phyloP scores from a whole-genome alignment of 768 basidiomycete genomes.

The Sporobolomyces roseus region DNA sequence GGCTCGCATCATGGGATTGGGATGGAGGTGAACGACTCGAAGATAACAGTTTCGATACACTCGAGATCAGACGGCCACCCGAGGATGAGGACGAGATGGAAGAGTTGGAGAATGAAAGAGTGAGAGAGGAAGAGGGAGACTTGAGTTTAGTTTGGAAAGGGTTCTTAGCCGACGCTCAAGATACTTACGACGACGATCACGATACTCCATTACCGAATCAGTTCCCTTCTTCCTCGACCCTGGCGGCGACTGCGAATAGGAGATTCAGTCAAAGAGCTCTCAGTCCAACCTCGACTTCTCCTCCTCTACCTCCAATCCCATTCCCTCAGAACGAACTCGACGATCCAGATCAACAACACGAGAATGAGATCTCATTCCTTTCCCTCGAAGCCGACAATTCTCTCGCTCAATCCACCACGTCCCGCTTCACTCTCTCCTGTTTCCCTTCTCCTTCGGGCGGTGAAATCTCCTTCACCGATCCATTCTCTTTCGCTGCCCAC shows the following conservation, averaged over 20 bases:
- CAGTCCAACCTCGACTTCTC: slow-evolving; percentile 3
- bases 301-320: slow-evolving; percentile 4
- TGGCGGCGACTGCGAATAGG: too few species aligned
- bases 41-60: not conserved
- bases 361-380: not conserved
- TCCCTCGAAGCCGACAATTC: slow-evolving; percentile 7
- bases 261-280: too few species aligned
- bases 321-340: not conserved
- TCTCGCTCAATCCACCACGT: not conserved
- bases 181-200: too few species aligned
- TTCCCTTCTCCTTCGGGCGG: slow-evolving; percentile 10
- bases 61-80: not conserved
- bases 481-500: not conserved
- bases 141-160: slow-evolving; percentile 16
- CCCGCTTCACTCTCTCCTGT: not conserved
- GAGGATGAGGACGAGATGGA: not conserved
- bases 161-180: slow-evolving; percentile 2
- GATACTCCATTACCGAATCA: too few species aligned
- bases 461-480: slow-evolving; percentile 15
- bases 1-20: slow-evolving; percentile 20
- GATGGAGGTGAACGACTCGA: not conserved
- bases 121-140: not conserved
- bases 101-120: not conserved
- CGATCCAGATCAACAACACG: not conserved
- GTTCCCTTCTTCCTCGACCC: too few species aligned